Evolutionary conservation across 192 early-diverging fungal species (phyloP).

Genomic region (Backusella mclennaniae): DNA sequence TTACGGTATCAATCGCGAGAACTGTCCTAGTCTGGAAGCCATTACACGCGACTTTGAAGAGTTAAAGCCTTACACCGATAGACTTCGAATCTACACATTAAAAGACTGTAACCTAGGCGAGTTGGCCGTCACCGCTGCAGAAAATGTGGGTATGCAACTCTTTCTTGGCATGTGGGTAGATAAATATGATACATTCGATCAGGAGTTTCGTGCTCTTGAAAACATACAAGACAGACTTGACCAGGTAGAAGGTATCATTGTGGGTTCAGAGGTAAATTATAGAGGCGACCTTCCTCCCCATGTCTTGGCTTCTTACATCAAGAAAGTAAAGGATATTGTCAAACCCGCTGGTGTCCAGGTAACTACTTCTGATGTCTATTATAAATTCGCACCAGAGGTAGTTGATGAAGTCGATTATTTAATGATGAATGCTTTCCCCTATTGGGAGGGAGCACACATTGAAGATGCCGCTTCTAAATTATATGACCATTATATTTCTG

Average conservation of each 20-base stretch:
- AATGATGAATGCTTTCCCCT: constrained; percentile 50
- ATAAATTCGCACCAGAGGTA: constrained; percentile 37
- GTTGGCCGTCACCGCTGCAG: constrained; percentile 49
- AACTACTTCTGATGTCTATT: constrained; percentile 58
- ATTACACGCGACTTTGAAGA: constrained; percentile 45
- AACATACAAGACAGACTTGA: constrained; percentile 21
- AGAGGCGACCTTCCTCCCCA: constrained; percentile 48
- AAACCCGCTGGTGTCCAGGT: constrained; percentile 40
- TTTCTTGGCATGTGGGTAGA: constrained; percentile 61
- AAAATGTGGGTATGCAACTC: constrained; percentile 47
- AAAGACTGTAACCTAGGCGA: constrained; percentile 52
- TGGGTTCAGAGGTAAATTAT: constrained; percentile 60
- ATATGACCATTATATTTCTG: constrained; percentile 49
- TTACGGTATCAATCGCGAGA: constrained; percentile 52
- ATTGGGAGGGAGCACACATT: constrained; percentile 58
- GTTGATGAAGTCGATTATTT: constrained; percentile 56
- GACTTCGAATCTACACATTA: constrained; percentile 50
- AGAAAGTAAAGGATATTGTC: constrained; percentile 37
- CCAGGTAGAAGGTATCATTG: constrained; percentile 51
- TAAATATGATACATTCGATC: constrained; percentile 42
- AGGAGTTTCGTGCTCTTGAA: constrained; percentile 43
- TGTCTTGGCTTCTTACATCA: constrained; percentile 47
- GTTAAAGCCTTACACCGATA: constrained; percentile 47
- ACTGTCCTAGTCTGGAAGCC: constrained; percentile 49
- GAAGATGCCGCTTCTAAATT: constrained; percentile 45